Base-by-base conservation (phyloP, 768 basidiomycete genomes). In the Tricholoma sp. region DNA sequence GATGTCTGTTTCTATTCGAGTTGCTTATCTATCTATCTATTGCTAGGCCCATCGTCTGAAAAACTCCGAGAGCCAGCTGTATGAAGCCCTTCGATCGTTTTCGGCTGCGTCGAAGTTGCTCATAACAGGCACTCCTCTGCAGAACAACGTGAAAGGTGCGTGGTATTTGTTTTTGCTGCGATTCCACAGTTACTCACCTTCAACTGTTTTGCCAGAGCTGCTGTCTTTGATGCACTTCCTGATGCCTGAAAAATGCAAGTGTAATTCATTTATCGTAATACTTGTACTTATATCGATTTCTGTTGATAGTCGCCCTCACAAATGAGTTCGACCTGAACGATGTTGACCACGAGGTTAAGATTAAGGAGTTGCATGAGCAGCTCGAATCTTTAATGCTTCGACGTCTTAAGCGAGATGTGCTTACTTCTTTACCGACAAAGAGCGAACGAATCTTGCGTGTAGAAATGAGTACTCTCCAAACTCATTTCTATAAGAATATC, bases 401-500 rank as follows among this genome's bases (percentile, higher is more conserved):
- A 55, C 85, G 97, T 31, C 73, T 99, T 64, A 99, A 99, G 77
- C 87, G 87, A 57, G 97, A 99, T 66, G 97, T 99, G 10, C 83
- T 98, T 58, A 97, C 95, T 56, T 92, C 91, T 41, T 74, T 99
- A 50, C 97, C 97, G 5, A 94, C 95, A 9, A 99, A 99, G 83
- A 95, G 93, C 70, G 97, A 99, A 74, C 89, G 94, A 37, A 99
- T 98, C 62, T 76, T 99, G 45, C 86, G 97, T 17, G 95, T 98
- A 31, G 97, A 99, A 77, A 95, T 98, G 95, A 89, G 86, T 67
- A 83, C 91, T 52, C 83, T 98, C 68, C 96, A 98, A 72, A 95
- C 93, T 6, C 94, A 94, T 68, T 98, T 95, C 67, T 99, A 99
- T 79, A 98, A 98, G 80, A 98, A 97, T 70, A 98, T 98, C 64